Conservation (phyloP, 805 yeast species). For the Metschnikowia amazonensis region DNA sequence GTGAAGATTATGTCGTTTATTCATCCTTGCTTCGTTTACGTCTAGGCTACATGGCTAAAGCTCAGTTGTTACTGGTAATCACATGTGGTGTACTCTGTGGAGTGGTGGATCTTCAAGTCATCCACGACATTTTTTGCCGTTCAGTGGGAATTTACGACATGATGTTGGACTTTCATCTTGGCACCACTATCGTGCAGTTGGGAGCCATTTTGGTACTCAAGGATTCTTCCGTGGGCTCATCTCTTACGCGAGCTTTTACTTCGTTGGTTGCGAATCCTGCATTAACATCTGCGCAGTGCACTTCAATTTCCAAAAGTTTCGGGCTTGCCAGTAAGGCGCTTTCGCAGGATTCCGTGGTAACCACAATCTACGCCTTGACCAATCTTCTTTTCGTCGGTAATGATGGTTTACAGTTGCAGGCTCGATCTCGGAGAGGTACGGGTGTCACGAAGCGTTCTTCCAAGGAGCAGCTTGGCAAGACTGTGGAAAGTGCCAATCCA, state of each 20-base stretch:
- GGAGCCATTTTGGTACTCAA: constrained; percentile 52
- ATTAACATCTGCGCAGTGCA: constrained; percentile 45
- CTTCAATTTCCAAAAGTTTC: constrained; percentile 51
- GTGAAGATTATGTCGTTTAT: constrained; percentile 52
- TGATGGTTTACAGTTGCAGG: constrained; percentile 31
- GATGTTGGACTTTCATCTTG: constrained; percentile 49
- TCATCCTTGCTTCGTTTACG: constrained; percentile 46
- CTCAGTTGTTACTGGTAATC: constrained; percentile 56
- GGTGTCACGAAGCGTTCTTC: constrained; percentile 21
- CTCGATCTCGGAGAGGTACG: constrained; percentile 29
- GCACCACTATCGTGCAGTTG: constrained; percentile 49
- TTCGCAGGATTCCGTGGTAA: constrained; percentile 77
- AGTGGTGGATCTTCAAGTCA: constrained; percentile 40
- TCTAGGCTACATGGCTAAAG: constrained; percentile 52
- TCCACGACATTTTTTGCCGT: constrained; percentile 45
- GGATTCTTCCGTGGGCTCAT: constrained; percentile 35
- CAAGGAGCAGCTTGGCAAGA: constrained; percentile 2
- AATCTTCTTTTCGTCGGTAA: constrained; percentile 63
- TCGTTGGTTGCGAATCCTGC: constrained; percentile 54
- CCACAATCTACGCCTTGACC: constrained; percentile 78
- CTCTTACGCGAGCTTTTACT: constrained; percentile 44
- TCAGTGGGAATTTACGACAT: constrained; percentile 52
- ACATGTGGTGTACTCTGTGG: constrained; percentile 51
- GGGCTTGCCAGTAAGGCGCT: constrained; percentile 64
- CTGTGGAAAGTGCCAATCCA: constrained; percentile 6